Evolutionary conservation across 345 rosid genomes (phyloP), one percentile per base, ranked within the genome.

Genomic region (Moricandia moricandioides): DNA sequence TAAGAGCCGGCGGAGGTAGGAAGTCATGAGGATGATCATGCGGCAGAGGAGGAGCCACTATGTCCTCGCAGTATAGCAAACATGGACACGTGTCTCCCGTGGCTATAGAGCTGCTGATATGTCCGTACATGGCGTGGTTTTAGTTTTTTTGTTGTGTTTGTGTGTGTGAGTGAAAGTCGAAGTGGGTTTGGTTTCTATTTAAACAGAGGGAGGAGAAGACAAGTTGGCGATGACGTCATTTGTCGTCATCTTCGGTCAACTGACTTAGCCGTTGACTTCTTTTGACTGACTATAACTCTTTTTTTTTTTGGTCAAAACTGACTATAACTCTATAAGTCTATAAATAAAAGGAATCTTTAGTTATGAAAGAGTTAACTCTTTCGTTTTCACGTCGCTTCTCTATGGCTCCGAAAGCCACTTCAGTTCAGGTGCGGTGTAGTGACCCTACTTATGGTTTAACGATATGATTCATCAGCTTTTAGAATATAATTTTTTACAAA

Each of bases 241-340:
- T 16, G 30, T 83, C 82, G 79, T 75, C 76, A 77, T 47, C n/a
- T 0, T 33, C 0, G 6, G 9, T 67, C 8, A 68, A 79, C 61
- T 47, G 11, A 51, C 4, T 10, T 40, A 56, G 59, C 70, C 79
- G 92, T 86, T 88, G 92, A 88, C 90, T 76, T 73, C n/a, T 18
- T 12, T 33, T 61, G 21, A 51, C 57, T 40, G 29, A 33, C 33
- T 43, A 58, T 18, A 10, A 4, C 27, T 65, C 11, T 39, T 5
- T 33, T 31, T 31, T 31, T 31, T 31, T 31, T 31, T 31, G 34
- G n/a, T n/a, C n/a, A n/a, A n/a, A n/a, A 51, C 57, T 40, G 29
- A 33, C 33, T 43, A 58, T 18, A 10, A 4, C 27, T 65, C 11
- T 39, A 6, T 21, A 21, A 21, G 24, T 21, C 24, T 21, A 21